phyloP scores from a whole-genome alignment of 2,329 filamentous ascomycete species.

The Cladosporium phlei region DNA sequence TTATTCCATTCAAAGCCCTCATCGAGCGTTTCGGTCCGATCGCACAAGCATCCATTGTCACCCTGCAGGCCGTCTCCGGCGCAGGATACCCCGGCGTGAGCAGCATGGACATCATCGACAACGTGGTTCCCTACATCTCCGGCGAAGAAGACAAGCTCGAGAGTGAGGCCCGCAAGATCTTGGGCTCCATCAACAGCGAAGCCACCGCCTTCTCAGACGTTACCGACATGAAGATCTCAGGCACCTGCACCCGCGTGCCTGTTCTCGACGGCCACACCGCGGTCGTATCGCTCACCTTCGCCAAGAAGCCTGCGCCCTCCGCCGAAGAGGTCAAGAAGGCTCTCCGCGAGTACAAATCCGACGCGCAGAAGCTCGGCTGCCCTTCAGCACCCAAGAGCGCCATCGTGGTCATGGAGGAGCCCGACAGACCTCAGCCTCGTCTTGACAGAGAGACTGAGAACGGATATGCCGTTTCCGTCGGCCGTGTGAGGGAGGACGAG shows the following conservation, averaged over 20 bases:
- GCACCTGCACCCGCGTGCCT: constrained; percentile 88
- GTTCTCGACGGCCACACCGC: constrained; percentile 93
- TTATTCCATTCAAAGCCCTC: constrained; percentile 89
- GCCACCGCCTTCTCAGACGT: constrained; percentile 74
- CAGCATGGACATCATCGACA: constrained; percentile 94
- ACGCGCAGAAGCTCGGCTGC: constrained; percentile 78
- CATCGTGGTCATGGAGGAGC: constrained; percentile 85
- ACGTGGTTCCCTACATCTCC: constrained; percentile 87
- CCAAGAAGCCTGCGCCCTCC: constrained; percentile 66
- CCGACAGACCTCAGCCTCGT: constrained; percentile 84
- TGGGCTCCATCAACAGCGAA: constrained; percentile 68
- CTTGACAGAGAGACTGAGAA: constrained; percentile 79
- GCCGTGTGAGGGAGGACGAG: constrained; percentile 78
- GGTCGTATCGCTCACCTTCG: constrained; percentile 85
- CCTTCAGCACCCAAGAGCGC: constrained; percentile 76
- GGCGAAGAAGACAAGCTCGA: constrained; percentile 97
- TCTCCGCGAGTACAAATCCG: constrained; percentile 72
- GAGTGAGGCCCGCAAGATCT: constrained; percentile 90
- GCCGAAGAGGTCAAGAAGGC: constrained; percentile 74
- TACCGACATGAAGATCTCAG: constrained; percentile 67
- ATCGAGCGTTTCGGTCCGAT: constrained; percentile 80
- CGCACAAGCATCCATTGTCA: constrained; percentile 75
- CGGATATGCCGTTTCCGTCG: constrained; percentile 89
- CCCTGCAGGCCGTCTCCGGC: constrained; percentile 89
- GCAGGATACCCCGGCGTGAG: constrained; percentile 87